Conservation (phyloP, 371 early-diverging fungal species). For the Mucor circinelloides region DNA sequence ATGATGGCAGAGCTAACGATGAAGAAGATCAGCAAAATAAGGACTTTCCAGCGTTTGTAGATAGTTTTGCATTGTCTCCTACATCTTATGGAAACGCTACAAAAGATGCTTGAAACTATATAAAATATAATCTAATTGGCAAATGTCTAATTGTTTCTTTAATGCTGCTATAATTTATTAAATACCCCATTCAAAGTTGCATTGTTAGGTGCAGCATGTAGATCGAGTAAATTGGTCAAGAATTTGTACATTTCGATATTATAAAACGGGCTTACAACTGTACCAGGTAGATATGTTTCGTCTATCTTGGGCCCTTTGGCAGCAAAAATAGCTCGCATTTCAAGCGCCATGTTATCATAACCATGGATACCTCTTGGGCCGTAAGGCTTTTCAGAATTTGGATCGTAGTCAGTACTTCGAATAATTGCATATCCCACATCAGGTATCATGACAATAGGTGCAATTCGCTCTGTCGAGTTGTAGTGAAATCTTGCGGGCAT, state of each 20-base stretch:
- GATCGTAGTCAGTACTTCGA: conserved; percentile 7
- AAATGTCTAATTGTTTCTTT: neutral
- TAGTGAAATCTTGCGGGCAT: conserved; percentile 72
- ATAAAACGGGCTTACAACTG: conserved; percentile 30
- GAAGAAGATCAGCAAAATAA: neutral
- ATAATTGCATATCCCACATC: conserved; percentile 59
- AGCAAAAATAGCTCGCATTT: conserved; percentile 88
- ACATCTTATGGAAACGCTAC: neutral
- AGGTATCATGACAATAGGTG: conserved; percentile 74
- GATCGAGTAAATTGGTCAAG: conserved; percentile 29
- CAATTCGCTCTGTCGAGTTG: conserved; percentile 59
- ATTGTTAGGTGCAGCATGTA: conserved; percentile 38
- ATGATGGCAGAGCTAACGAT: neutral
- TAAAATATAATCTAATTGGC: no score
- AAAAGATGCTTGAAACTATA: no score
- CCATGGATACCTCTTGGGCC: conserved; percentile 76
- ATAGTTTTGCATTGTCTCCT: neutral
- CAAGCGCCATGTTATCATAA: conserved; percentile 72
- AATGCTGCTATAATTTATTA: neutral
- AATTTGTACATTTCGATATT: conserved; percentile 46
- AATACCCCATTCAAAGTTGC: conserved; percentile 25
- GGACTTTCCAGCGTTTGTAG: neutral
- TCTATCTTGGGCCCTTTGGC: conserved; percentile 77
- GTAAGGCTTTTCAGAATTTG: neutral
- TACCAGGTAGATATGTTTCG: conserved; percentile 5